A percentile compares a stretch with the other conserved stretches of the same genome.
Evolutionary conservation across 2,329 filamentous ascomycete genomes (phyloP).

Genomic region (Alternaria sp.): DNA sequence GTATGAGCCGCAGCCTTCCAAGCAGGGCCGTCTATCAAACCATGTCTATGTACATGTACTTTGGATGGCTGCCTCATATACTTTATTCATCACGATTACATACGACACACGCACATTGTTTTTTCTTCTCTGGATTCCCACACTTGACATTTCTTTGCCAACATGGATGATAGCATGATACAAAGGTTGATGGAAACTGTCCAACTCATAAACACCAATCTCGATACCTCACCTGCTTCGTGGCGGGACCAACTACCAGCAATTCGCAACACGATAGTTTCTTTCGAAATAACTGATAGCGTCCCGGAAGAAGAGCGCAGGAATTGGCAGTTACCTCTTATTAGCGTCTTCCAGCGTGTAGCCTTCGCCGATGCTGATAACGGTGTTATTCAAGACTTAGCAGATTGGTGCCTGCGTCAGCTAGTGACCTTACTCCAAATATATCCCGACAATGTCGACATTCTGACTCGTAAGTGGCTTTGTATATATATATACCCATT

Average conservation of each 20-base stretch:
- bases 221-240: slow-evolving; percentile 43
- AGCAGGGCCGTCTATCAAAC: neutral
- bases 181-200: slow-evolving; percentile 35
- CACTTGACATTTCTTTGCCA: neutral
- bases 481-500: neutral
- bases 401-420: slow-evolving; percentile 59
- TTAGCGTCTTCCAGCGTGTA: slow-evolving; percentile 59
- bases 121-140: neutral
- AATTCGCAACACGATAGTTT: slow-evolving; percentile 28
- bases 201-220: slow-evolving; percentile 43
- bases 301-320: slow-evolving; percentile 20
- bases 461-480: slow-evolving; percentile 52
- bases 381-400: slow-evolving; percentile 56
- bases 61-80: neutral
- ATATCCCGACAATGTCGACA: slow-evolving; percentile 55
- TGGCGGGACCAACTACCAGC: slow-evolving; percentile 37
- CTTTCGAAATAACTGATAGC: slow-evolving; percentile 29
- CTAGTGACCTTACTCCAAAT: slow-evolving; percentile 57
- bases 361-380: slow-evolving; percentile 60
- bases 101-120: neutral
- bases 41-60: neutral
- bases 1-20: neutral
- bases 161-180: slow-evolving; percentile 28
- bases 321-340: slow-evolving; percentile 36
- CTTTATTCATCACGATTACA: neutral